A percentile compares a stretch with the other conserved stretches of the same genome.
Evolutionary conservation across 2,329 filamentous ascomycete species (phyloP).

Genomic region (Rhytidhysteron rufulum): DNA sequence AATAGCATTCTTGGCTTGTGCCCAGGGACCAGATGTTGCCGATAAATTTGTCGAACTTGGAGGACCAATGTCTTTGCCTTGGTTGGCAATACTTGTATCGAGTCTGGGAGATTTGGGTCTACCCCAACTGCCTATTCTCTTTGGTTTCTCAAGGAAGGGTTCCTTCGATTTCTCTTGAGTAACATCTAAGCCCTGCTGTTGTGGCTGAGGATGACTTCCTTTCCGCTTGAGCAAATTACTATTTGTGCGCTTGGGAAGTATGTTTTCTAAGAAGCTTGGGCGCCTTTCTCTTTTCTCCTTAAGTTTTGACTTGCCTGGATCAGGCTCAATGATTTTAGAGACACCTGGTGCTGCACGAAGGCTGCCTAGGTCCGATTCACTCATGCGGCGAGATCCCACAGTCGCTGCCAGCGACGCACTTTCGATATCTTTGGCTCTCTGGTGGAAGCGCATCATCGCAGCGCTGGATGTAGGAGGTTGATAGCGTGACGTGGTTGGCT

Average conservation of each 20-base stretch:
- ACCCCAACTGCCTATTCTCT: conserved; percentile 40
- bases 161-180: conserved; percentile 27
- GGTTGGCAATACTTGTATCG: conserved; percentile 34
- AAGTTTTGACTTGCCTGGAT: conserved; percentile 21
- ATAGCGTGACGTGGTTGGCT: conserved; percentile 29
- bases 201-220: conserved; percentile 31
- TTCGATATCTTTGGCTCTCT: conserved; percentile 50
- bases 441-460: conserved; percentile 52
- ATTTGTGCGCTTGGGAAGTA: conserved; percentile 40
- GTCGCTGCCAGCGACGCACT: conserved; percentile 60
- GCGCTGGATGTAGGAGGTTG: conserved; percentile 53
- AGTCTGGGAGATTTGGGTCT: conserved; percentile 38
- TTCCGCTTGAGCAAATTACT: conserved; percentile 49
- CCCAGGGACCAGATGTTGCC: conserved; percentile 32
- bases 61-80: conserved; percentile 55
- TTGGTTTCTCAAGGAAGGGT: conserved; percentile 29
- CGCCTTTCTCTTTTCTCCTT: conserved; percentile 43
- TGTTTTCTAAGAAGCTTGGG: conserved; percentile 51
- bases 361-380: conserved; percentile 62
- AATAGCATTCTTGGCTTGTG: conserved; percentile 40
- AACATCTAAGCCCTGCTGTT: conserved; percentile 15
- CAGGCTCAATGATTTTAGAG: conserved; percentile 57
- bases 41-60: conserved; percentile 38
- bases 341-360: conserved; percentile 57
- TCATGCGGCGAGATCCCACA: conserved; percentile 63